Evolutionary conservation across 2,329 filamentous ascomycete genomes (phyloP), one percentile per base, ranked within the genome.

Genomic region (Elsinoe ampelina): DNA sequence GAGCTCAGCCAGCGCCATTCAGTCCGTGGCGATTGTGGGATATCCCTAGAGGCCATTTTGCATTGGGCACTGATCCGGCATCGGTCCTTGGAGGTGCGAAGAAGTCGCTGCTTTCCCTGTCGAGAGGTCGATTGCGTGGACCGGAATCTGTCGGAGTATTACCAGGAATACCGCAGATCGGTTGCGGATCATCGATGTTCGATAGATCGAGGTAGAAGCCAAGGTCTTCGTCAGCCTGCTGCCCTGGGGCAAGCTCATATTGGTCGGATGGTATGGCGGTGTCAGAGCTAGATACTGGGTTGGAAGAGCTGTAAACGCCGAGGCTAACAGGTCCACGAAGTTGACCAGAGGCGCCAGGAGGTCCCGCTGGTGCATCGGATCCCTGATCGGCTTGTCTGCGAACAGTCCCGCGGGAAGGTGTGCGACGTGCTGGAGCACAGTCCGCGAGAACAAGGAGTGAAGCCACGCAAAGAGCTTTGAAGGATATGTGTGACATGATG

Each of bases 41-140:
- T 2, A 73, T 62, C 10, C 65, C 70, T n/a, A 74, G 65, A 0
- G 71, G 72, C 72, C 72, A 75, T 58, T 73, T 73, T 3, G 70
- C 70, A 17, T 74, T 72, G 0, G 62, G 58, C 0, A 70, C 66
- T 58, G 71, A 68, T 0, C 72, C 71, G n/a, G 61, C 41, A 58
- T 75, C 72, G 5, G 72, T 72, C 5, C 63, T 61, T 1, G 72
- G 70, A 12, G 71, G 72, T 10, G 65, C 66, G 58, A 66, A 73
- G 1, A 73, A 47, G 52, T 73, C 71, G 20, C 66, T 67, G 55
- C 73, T 73, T 42, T 73, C 61, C 19, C 65, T 67, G 41, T 74
- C 72, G 15, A 73, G 63, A 12, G 61, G 63, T 34, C 58, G 50
- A 19, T 70, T 71, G 64, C 66, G 62, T 61, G 66, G 66, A 7